Conservation (phyloP, 257 asterid species). For the Fraxinus cuspidata region DNA sequence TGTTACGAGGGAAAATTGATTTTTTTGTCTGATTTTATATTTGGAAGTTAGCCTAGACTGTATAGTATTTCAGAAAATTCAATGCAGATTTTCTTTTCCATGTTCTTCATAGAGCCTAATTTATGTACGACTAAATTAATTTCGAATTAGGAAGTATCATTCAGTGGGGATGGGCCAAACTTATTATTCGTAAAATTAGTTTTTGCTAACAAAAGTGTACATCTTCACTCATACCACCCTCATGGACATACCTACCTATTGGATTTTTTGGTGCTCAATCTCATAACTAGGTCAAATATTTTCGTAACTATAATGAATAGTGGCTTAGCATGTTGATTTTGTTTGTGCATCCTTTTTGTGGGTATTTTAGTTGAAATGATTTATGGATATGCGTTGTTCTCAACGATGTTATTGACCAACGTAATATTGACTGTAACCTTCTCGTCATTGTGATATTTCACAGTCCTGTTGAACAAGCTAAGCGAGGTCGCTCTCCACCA, state of each 20-base stretch:
- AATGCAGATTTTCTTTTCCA: neutral
- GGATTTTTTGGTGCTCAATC: neutral
- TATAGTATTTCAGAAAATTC: neutral
- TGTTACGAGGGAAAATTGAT: neutral
- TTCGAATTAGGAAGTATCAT: neutral
- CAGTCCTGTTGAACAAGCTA: conserved; percentile 77
- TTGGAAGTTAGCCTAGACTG: neutral
- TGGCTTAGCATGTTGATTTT: neutral
- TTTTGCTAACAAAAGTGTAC: neutral
- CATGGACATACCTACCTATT: neutral
- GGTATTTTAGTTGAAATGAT: neutral
- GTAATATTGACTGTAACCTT: conserved; percentile 2
- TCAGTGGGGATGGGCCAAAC: neutral
- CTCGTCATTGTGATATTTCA: conserved; percentile 8
- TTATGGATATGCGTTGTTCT: neutral
- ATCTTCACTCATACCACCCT: neutral
- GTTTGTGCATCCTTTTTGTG: neutral
- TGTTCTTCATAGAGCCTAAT: neutral
- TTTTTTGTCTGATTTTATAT: neutral
- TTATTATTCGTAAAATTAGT: neutral
- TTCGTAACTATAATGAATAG: neutral
- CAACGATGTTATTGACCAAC: neutral
- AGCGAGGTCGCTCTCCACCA: conserved; percentile 85
- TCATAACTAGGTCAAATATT: neutral
- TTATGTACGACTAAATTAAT: neutral